A percentile compares a stretch with the other conserved stretches of the same genome.
These are phyloP conservation scores for Carex pumila DNA, from an alignment of 176 grass and related monocot species.

Conservation along the genomic window DNA sequence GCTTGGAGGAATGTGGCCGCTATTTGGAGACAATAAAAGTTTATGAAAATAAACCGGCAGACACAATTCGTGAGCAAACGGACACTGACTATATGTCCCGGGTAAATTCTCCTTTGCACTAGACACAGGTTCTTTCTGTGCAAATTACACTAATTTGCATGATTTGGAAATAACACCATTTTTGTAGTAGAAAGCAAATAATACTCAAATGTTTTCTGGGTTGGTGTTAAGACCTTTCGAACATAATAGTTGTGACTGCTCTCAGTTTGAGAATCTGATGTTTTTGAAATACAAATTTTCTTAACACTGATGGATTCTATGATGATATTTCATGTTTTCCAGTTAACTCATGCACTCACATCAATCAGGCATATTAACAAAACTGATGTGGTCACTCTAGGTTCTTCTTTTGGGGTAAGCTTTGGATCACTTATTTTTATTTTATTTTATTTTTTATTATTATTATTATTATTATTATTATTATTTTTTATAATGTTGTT, in stretches of 20 bases:
- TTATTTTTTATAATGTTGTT: background rate
- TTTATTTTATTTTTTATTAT: too few relatives aligned
- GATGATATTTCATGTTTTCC: conserved; percentile 30
- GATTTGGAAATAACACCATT: too few relatives aligned
- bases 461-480: too few relatives aligned
- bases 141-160: background rate
- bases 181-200: too few relatives aligned
- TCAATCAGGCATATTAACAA: conserved; percentile 81
- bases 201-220: too few relatives aligned
- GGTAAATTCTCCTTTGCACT: conserved; percentile 37
- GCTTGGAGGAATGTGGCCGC: conserved; percentile 86
- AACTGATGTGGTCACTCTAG: conserved; percentile 87
- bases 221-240: background rate
- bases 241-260: background rate
- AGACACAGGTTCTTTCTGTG: background rate
- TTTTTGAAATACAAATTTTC: background rate
- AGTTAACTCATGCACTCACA: conserved; percentile 78
- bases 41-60: conserved; percentile 94
- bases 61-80: conserved; percentile 68
- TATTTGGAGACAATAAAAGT: conserved; percentile 99
- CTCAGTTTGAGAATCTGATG: background rate
- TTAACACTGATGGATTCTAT: background rate
- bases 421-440: background rate
- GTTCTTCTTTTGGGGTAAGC: conserved; percentile 90
- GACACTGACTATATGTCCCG: conserved; percentile 88